Evolutionary conservation across 495 filamentous ascomycete genomes (phyloP).

Genomic region (Aspergillus mulundensis): DNA sequence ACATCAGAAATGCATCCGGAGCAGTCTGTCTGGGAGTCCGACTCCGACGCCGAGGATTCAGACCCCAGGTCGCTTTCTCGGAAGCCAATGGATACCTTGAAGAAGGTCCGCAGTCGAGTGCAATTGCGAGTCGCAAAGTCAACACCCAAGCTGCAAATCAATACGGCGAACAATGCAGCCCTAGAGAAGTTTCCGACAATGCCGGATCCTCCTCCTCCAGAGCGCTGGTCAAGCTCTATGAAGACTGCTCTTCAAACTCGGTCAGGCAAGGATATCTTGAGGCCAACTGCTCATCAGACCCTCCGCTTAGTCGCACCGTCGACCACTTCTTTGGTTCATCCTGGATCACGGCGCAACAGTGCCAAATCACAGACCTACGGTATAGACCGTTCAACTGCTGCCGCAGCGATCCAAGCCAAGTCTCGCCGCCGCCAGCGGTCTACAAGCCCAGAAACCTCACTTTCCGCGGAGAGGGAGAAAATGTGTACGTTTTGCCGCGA

Average conservation of each 20-base stretch:
- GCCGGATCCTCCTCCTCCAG: conserved; percentile 22
- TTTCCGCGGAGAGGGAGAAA: conserved; percentile 20
- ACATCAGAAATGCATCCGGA: conserved; percentile 40
- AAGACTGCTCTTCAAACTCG: conserved; percentile 19
- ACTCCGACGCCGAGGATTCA: conserved; percentile 39
- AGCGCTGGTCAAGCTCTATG: conserved; percentile 5
- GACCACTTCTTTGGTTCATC: conserved; percentile 32
- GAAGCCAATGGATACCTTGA: conserved; percentile 41
- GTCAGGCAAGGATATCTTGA: conserved; percentile 27
- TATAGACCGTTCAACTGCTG: conserved; percentile 36
- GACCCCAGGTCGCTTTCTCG: conserved; percentile 38
- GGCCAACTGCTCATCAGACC: conserved; percentile 28
- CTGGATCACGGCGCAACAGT: conserved; percentile 30
- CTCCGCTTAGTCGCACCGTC: conserved; percentile 41
- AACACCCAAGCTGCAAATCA: conserved; percentile 32
- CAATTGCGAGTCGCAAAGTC: conserved; percentile 45
- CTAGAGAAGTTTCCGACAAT: conserved; percentile 35
- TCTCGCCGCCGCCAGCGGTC: conserved; percentile 36
- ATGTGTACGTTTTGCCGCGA: conserved; percentile 36
- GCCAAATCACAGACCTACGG: conserved; percentile 23
- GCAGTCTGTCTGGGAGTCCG: conserved; percentile 47
- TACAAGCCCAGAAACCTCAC: conserved; percentile 22
- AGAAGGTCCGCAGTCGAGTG: conserved; percentile 45
- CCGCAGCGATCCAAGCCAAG: conserved; percentile 39
- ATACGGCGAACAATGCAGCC: conserved; percentile 3